Evolutionary conservation across 2,329 filamentous ascomycete genomes (phyloP).

Genomic region (Penicillium sp.): DNA sequence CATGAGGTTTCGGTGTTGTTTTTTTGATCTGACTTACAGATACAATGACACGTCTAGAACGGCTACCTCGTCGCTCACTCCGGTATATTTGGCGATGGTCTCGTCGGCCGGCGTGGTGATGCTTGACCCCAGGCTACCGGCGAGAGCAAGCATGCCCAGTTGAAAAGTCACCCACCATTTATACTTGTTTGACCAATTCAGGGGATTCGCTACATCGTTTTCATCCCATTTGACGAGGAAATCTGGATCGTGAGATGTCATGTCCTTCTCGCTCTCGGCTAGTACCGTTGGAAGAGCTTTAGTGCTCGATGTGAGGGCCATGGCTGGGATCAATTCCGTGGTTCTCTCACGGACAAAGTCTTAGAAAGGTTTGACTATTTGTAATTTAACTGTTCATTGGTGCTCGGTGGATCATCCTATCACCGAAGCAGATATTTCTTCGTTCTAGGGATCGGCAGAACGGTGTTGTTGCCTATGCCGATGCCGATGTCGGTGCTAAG

Average conservation of each 20-base stretch:
- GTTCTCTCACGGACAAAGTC: neutral
- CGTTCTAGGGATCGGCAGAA: neutral
- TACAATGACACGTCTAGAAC: slow-evolving; percentile 49
- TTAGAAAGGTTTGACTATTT: too few species aligned
- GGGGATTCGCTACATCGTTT: slow-evolving; percentile 40
- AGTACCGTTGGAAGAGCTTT: neutral
- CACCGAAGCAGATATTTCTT: neutral
- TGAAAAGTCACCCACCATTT: slow-evolving; percentile 51
- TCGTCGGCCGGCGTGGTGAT: slow-evolving; percentile 50
- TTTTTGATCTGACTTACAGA: slow-evolving; percentile 5
- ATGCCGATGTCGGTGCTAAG: neutral
- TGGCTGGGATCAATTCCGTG: neutral
- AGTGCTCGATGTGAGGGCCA: neutral
- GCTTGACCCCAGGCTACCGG: slow-evolving; percentile 49
- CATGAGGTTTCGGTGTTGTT: too few species aligned
- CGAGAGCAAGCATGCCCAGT: slow-evolving; percentile 50
- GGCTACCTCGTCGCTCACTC: slow-evolving; percentile 44
- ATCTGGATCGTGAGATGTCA: slow-evolving; percentile 3
- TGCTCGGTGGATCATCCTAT: neutral
- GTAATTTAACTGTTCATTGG: neutral
- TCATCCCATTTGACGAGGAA: slow-evolving; percentile 16
- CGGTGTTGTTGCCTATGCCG: neutral
- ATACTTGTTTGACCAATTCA: slow-evolving; percentile 44
- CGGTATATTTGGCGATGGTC: slow-evolving; percentile 43
- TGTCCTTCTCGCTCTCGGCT: neutral